phyloP scores from a whole-genome alignment of 108 stramenopile genomes.

The Nitzschia sp. region DNA sequence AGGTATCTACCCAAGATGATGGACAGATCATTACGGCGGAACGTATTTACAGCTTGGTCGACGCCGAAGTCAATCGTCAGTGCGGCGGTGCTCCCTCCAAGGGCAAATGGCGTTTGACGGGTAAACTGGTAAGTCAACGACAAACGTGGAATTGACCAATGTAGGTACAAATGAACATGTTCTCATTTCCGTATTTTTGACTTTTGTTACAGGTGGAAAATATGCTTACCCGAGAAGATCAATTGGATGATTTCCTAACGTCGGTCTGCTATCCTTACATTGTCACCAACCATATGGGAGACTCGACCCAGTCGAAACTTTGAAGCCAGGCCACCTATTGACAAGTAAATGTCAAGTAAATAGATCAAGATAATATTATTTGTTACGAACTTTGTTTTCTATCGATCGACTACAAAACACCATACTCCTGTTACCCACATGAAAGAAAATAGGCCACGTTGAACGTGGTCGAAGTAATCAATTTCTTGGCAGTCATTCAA shows the following conservation, averaged over 20 bases:
- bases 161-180: background rate
- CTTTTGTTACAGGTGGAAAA: conserved; percentile 50
- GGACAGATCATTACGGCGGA: conserved; percentile 56
- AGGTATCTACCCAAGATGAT: conserved; percentile 77
- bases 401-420: too few species aligned
- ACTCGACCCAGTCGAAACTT: conserved; percentile 1
- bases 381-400: too few species aligned
- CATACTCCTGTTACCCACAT: too few species aligned
- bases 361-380: too few species aligned
- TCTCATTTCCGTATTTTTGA: background rate
- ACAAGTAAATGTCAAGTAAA: too few species aligned
- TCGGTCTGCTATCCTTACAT: conserved; percentile 87
- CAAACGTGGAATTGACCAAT: background rate
- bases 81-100: conserved; percentile 33
- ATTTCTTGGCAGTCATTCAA: too few species aligned
- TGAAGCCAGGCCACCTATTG: background rate
- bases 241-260: conserved; percentile 86
- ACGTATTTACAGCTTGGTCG: conserved; percentile 64
- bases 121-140: conserved; percentile 64
- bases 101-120: conserved; percentile 82
- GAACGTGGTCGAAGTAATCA: too few species aligned
- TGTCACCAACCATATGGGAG: conserved; percentile 38
- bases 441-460: too few species aligned
- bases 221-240: conserved; percentile 72
- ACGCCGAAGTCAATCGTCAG: conserved; percentile 57